phyloP scores from a whole-genome alignment of 2,329 filamentous ascomycete genomes.

The Fusarium sp. region DNA sequence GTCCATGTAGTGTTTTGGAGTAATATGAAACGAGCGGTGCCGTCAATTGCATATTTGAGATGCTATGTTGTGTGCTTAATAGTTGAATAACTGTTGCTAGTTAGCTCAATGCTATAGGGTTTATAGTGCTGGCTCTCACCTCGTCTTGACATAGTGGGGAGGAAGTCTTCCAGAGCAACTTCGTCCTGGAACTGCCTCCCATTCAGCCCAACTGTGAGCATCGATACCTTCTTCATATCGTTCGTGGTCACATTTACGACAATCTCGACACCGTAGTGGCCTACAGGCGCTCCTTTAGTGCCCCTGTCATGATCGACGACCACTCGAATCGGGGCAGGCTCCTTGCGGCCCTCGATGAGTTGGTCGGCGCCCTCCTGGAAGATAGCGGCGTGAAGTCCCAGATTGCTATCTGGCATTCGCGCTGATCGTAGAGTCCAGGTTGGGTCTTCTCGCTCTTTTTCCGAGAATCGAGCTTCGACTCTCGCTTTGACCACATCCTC shows the following conservation, averaged over 20 bases:
- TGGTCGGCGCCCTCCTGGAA: constrained; percentile 74
- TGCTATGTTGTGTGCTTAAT: constrained; percentile 73
- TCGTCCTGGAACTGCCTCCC: constrained; percentile 78
- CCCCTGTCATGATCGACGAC: constrained; percentile 76
- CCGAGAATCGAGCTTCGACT: constrained; percentile 84
- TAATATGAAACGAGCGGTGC: constrained; percentile 79
- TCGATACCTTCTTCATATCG: constrained; percentile 59
- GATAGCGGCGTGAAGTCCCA: constrained; percentile 71
- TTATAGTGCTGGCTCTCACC: constrained; percentile 56
- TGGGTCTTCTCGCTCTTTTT: constrained; percentile 81
- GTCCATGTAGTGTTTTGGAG: constrained; percentile 75
- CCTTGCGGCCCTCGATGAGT: constrained; percentile 68
- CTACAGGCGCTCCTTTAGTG: constrained; percentile 71
- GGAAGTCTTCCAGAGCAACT: constrained; percentile 74
- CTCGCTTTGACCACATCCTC: constrained; percentile 89
- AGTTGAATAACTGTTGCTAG: constrained; percentile 70
- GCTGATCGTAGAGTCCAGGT: constrained; percentile 82
- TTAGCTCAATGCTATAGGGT: constrained; percentile 43
- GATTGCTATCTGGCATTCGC: constrained; percentile 66
- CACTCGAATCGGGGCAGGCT: constrained; percentile 74
- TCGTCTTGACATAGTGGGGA: constrained; percentile 77
- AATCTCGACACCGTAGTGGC: constrained; percentile 75
- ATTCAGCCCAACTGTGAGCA: constrained; percentile 68
- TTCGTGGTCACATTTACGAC: constrained; percentile 68
- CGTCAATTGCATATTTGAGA: constrained; percentile 70